Evolutionary conservation across 192 early-diverging fungal species (phyloP), one percentile per base, ranked within the genome.

Genomic region (Obelidium mucronatum): DNA sequence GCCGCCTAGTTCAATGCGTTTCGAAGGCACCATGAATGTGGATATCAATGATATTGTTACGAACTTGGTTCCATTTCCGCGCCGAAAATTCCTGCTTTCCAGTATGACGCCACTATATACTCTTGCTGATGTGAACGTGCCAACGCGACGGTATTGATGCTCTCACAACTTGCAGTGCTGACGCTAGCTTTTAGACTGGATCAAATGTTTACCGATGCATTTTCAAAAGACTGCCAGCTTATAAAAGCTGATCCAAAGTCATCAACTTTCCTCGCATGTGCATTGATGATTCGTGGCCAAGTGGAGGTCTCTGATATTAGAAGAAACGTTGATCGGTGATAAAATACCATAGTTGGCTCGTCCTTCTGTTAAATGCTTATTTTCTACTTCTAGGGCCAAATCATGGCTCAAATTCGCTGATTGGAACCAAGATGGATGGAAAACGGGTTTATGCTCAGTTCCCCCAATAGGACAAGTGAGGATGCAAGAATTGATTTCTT

Each of bases 11-110:
- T 90, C 89, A 28, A 86, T 84, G 79, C 54, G 89, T 40, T 90
- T 90, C 76, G 79, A 82, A 58, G 89, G 89, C 2, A 72, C 74
- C 30, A 81, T 90, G 80, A 90, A 90, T 67, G 86, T 90, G 6
- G 89, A 90, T 76, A 90, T 90, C 56, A 88, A 85, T 72, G 89
- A 90, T 54, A 89, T 90, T 65, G 83, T 84, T 36, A 89, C 87
- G 35, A 90, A 90, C 59, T 67, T 90, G 15, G 86, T 90, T 39
- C 89, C 89, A 28, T 90, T 88, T 81, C 89, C 88, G 19, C 70
- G 79, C 28, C 72, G 87, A 22, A 89, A 89, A 74, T 88, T 83
- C 33, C 69, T 90, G 33, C 19, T 86, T 2, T 90, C 89, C 0
- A 83, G 83, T 71, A 88, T 90, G 84, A 80, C 87, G 28, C 88